Conservation (phyloP, 441 rosid species). For the Arabidopsis lyrata region DNA sequence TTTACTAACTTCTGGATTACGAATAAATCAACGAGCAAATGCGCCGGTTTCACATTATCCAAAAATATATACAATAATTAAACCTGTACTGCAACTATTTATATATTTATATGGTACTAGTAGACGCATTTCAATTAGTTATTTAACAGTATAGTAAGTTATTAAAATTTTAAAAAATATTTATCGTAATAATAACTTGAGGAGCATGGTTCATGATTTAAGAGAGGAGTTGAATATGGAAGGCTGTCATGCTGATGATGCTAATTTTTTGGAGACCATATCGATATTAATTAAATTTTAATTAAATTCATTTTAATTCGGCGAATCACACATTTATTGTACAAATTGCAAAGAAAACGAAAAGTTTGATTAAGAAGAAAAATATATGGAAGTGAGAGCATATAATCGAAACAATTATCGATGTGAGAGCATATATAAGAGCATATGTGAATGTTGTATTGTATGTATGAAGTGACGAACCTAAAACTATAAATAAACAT, state of each 20-base stretch:
- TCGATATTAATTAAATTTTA: background rate
- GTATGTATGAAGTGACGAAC: background rate
- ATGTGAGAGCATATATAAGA: background rate
- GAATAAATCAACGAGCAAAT: constrained; percentile 36
- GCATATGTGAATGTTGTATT: background rate
- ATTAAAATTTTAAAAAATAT: no score
- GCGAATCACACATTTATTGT: background rate
- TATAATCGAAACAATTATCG: background rate
- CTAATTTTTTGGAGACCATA: background rate
- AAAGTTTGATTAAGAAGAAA: background rate
- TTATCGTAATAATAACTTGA: background rate
- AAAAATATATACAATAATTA: no score
- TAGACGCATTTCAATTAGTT: constrained; percentile 5
- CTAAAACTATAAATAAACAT: background rate
- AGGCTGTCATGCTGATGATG: constrained; percentile 16
- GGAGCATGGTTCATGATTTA: constrained; percentile 43
- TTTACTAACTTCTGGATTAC: constrained; percentile 24
- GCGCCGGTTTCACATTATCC: constrained; percentile 42
- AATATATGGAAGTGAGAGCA: background rate
- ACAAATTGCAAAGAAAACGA: background rate
- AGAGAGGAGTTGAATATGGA: constrained; percentile 5
- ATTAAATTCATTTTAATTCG: background rate
- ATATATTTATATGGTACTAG: background rate
- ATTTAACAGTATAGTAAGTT: no score
- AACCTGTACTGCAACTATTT: background rate